A percentile compares a stretch with the other conserved stretches of the same genome.
These are phyloP conservation scores for Leccinum variabile DNA, from an alignment of 1,284 basidiomycete species.

Conservation along the genomic window DNA sequence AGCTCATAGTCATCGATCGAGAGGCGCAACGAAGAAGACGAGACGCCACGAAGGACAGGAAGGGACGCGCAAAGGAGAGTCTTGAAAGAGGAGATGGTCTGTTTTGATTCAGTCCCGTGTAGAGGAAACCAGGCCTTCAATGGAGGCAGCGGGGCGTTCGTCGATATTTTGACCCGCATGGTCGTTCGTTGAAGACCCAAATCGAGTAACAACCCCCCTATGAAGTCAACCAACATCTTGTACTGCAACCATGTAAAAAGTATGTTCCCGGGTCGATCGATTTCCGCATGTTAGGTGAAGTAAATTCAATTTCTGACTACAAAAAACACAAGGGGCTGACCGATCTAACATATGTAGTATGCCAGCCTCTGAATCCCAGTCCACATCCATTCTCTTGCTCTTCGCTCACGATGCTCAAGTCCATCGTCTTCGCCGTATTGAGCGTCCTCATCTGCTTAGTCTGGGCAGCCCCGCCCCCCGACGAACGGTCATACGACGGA, in stretches of 20 bases:
- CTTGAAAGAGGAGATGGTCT: constrained; percentile 24
- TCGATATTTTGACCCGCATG: constrained; percentile 45
- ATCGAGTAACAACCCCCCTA: background rate
- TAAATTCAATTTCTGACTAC: background rate
- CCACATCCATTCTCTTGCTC: background rate
- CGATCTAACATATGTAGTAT: background rate
- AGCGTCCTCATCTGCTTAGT: background rate
- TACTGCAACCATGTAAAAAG: too few relatives aligned
- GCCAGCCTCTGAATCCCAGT: background rate
- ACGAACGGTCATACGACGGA: background rate
- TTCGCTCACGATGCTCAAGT: background rate
- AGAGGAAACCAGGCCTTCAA: constrained; percentile 46
- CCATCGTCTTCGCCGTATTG: background rate
- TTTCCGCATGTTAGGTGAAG: background rate
- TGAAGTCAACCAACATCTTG: background rate
- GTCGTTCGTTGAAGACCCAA: background rate
- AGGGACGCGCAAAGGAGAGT: constrained; percentile 19
- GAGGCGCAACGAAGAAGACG: constrained; percentile 24
- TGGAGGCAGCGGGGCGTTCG: constrained; percentile 39
- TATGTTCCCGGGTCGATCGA: background rate
- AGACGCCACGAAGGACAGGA: constrained; percentile 11
- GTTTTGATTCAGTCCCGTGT: background rate
- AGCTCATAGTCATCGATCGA: constrained; percentile 48
- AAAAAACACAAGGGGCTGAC: background rate
- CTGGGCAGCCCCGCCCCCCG: background rate